Evolutionary conservation across 805 yeast species (phyloP).

Genomic region (Candida schatavii): DNA sequence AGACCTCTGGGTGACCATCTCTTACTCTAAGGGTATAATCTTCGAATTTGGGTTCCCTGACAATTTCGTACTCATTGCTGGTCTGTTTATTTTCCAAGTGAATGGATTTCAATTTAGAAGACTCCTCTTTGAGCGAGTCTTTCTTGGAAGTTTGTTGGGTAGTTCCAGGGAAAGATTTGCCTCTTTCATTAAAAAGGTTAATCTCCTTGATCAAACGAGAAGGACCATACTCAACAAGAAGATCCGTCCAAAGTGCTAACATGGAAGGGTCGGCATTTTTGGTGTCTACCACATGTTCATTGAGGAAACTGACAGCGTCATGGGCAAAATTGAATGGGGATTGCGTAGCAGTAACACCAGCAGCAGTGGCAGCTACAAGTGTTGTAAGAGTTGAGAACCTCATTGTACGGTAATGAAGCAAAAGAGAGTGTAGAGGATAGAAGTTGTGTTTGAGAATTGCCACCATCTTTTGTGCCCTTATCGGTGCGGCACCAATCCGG

Average conservation of each 20-base stretch:
- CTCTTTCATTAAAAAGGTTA: not conserved
- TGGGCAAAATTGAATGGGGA: not conserved
- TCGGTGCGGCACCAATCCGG: no score
- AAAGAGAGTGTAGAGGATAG: no score
- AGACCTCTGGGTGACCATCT: slow-evolving; percentile 30
- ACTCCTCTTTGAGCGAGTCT: not conserved
- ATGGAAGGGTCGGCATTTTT: not conserved
- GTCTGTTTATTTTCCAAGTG: not conserved
- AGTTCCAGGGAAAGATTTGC: slow-evolving; percentile 5
- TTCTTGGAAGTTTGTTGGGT: not conserved
- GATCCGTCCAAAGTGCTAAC: not conserved
- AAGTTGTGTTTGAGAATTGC: no score
- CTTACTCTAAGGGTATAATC: slow-evolving; percentile 30
- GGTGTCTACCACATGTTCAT: not conserved
- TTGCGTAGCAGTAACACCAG: not conserved
- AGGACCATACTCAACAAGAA: slow-evolving; percentile 4
- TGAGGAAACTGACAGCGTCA: not conserved
- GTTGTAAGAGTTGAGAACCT: not conserved
- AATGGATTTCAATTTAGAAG: not conserved
- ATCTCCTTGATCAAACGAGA: slow-evolving; percentile 1
- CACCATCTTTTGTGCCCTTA: no score
- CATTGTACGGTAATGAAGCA: no score
- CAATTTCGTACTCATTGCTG: slow-evolving; percentile 4
- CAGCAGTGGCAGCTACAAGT: not conserved
- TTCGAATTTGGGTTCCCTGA: slow-evolving; percentile 15